phyloP scores from a whole-genome alignment of 2,329 filamentous ascomycete genomes.

The Diaporthe vexans region DNA sequence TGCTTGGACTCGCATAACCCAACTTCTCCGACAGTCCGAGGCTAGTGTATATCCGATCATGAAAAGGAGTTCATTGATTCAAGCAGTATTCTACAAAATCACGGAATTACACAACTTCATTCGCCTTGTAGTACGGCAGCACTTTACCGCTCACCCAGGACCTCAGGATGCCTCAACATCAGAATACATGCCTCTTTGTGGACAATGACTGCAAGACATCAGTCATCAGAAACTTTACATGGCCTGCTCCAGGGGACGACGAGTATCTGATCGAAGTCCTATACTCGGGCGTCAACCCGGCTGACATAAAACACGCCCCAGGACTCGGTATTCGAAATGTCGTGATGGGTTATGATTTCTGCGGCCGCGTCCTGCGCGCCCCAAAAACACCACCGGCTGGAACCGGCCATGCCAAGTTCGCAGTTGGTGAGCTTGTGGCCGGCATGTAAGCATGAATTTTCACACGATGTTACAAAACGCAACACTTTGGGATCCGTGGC shows the following conservation, averaged over 20 bases:
- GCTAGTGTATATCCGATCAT: slow-evolving; percentile 20
- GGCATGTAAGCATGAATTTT: not conserved
- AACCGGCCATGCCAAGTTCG: not conserved
- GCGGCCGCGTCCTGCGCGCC: slow-evolving; percentile 18
- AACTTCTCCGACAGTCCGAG: not conserved
- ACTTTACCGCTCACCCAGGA: not conserved
- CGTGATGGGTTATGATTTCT: slow-evolving; percentile 42
- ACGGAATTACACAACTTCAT: not conserved
- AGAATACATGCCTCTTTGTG: not conserved
- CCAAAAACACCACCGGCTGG: not conserved
- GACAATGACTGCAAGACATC: slow-evolving; percentile 20
- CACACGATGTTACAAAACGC: too few species aligned
- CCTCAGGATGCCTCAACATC: not conserved
- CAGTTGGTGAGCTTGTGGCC: slow-evolving; percentile 5
- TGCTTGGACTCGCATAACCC: not conserved
- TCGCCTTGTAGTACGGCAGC: not conserved
- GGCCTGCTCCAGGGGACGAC: slow-evolving; percentile 10
- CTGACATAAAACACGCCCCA: slow-evolving; percentile 37
- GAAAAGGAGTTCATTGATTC: not conserved
- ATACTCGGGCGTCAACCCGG: slow-evolving; percentile 41
- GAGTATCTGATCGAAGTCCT: slow-evolving; percentile 37
- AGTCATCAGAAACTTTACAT: not conserved
- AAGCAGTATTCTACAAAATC: not conserved
- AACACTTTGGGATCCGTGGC: too few species aligned
- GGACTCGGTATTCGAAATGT: slow-evolving; percentile 34